phyloP scores from a whole-genome alignment of 2,329 filamentous ascomycete species.

The Chalaropsis thielavioides region DNA sequence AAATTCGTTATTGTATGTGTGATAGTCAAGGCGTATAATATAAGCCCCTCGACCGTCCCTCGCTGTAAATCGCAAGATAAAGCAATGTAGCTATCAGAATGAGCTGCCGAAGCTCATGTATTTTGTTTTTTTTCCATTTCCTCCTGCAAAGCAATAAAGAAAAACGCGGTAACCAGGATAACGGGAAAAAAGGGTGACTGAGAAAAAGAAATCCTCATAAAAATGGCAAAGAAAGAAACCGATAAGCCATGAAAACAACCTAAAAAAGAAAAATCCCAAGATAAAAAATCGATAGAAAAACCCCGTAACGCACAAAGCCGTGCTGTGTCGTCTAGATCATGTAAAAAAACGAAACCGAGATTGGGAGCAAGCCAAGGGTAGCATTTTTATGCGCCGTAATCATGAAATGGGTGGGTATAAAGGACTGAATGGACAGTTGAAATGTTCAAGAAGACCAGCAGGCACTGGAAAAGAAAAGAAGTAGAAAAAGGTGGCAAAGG shows the following conservation, averaged over 20 bases:
- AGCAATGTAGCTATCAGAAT: too few species aligned
- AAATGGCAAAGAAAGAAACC: not conserved
- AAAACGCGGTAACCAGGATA: too few species aligned
- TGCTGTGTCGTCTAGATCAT: constrained; percentile 1
- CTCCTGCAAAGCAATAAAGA: not conserved
- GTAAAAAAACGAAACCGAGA: constrained; percentile 1
- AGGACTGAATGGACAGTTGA: constrained; percentile 3
- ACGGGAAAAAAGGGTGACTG: not conserved
- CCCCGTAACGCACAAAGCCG: not conserved
- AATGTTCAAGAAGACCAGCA: not conserved
- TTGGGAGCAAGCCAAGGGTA: constrained; percentile 1
- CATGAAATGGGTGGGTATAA: constrained; percentile 6
- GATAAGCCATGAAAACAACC: not conserved
- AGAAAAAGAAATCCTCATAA: not conserved
- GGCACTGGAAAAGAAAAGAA: constrained; percentile 10
- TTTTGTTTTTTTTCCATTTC: not conserved
- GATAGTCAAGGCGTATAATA: not conserved
- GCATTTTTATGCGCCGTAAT: constrained; percentile 4
- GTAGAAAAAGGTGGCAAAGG: not conserved
- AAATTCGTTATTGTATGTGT: not conserved
- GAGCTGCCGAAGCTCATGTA: not conserved
- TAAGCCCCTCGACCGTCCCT: too few species aligned
- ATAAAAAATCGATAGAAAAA: constrained; percentile 5
- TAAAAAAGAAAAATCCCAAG: not conserved
- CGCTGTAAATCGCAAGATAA: too few species aligned